Evolutionary conservation across 306 rosid species (phyloP).

Genomic region (Morella rubra): DNA sequence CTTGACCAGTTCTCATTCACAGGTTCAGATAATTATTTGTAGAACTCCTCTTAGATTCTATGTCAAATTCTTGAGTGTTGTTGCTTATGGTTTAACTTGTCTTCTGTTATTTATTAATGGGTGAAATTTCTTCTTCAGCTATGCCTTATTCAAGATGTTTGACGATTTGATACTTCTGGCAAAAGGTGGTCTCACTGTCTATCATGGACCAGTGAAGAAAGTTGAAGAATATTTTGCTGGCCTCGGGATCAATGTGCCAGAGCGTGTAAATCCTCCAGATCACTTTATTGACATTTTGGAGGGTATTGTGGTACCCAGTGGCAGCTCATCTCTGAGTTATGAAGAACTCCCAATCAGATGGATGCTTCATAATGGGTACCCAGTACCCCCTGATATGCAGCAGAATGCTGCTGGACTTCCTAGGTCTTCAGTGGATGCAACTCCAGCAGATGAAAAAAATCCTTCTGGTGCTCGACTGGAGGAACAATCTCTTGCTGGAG

Average conservation of each 20-base stretch:
- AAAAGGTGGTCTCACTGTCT: constrained; percentile 96
- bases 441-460: constrained; percentile 37
- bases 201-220: constrained; percentile 79
- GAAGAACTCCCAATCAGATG: constrained; percentile 81
- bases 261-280: constrained; percentile 91
- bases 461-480: constrained; percentile 25
- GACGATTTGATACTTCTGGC: constrained; percentile 93
- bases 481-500: constrained; percentile 73
- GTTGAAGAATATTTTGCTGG: constrained; percentile 81
- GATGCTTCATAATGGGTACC: constrained; percentile 82
- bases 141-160: constrained; percentile 92
- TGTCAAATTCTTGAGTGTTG: background rate
- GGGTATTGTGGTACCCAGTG: constrained; percentile 59
- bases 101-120: constrained; percentile 24
- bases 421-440: constrained; percentile 29
- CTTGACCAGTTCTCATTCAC: background rate
- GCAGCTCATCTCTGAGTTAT: constrained; percentile 51
- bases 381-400: constrained; percentile 78
- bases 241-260: constrained; percentile 79
- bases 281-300: constrained; percentile 88
- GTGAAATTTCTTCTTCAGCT: constrained; percentile 54
- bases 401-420: constrained; percentile 38
- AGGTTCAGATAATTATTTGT: constrained; percentile 3
- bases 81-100: constrained; percentile 7
- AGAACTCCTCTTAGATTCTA: constrained; percentile 7